Evolutionary conservation across 805 yeast genomes (phyloP).

Genomic region (Kodamaea jinghongensis): DNA sequence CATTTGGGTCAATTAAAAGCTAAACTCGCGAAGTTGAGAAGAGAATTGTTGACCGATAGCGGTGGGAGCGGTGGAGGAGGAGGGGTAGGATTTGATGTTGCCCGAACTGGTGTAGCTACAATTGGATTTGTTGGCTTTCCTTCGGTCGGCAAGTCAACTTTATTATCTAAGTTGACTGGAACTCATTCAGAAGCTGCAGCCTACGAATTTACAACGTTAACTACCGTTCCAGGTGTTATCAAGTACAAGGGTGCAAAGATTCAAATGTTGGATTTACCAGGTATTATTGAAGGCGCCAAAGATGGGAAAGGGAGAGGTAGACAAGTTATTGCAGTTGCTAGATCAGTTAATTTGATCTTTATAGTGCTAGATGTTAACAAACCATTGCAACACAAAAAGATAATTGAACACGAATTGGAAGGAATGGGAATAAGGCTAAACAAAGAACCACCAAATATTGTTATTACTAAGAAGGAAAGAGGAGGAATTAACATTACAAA

Average conservation of each 20-base stretch:
- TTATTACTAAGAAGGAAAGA: conserved; percentile 87
- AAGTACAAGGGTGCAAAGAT: conserved; percentile 96
- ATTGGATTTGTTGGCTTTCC: conserved; percentile 99
- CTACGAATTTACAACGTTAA: conserved; percentile 94
- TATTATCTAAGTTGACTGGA: conserved; percentile 86
- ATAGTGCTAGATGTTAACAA: conserved; percentile 95
- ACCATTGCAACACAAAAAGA: conserved; percentile 89
- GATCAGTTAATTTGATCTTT: conserved; percentile 91
- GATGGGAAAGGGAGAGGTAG: conserved; percentile 92
- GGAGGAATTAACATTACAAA: conserved; percentile 95
- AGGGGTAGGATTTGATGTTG: conserved; percentile 95
- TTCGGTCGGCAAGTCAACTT: conserved; percentile 87
- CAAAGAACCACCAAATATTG: conserved; percentile 87
- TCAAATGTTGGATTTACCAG: conserved; percentile 92
- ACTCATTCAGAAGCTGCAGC: conserved; percentile 98
- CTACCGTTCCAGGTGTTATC: conserved; percentile 96
- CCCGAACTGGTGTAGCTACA: conserved; percentile 97
- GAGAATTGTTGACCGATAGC: conserved; percentile 74
- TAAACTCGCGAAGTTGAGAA: conserved; percentile 88
- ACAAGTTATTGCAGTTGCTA: conserved; percentile 98
- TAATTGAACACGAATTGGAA: conserved; percentile 92
- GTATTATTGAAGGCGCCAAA: conserved; percentile 87
- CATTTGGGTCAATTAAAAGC: conserved; percentile 98
- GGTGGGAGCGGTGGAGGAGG: conserved; percentile 79
- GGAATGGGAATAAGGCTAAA: conserved; percentile 96